These are phyloP conservation scores for Avena sativa DNA, from an alignment of 176 grass and related monocot species.

Conservation along the genomic window DNA sequence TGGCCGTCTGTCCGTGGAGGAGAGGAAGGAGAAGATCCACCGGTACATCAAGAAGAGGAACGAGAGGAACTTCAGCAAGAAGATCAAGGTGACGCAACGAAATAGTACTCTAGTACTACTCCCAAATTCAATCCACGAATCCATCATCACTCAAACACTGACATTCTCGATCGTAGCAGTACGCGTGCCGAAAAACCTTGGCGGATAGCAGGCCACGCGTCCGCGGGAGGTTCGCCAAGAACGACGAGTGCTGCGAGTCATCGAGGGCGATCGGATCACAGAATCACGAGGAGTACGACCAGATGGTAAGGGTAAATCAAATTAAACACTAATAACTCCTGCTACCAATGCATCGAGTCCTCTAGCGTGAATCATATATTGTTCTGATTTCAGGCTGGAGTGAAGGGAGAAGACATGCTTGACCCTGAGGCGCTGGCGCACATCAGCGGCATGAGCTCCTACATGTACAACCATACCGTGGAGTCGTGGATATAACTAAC, in stretches of 20 bases:
- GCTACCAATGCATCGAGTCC: background rate
- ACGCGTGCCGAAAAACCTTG: constrained; percentile 97
- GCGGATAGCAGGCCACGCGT: constrained; percentile 91
- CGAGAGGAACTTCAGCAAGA: constrained; percentile 96
- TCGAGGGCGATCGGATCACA: constrained; percentile 43
- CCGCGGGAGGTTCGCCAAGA: constrained; percentile 93
- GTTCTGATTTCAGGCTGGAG: constrained; percentile 42
- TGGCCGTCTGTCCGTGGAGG: constrained; percentile 62
- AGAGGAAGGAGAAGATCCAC: constrained; percentile 94
- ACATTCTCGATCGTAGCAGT: constrained; percentile 52
- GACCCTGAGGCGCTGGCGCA: constrained; percentile 61
- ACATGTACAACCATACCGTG: constrained; percentile 54
- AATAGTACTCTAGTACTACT: background rate
- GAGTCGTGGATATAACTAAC: constrained; percentile 64
- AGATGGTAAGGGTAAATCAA: constrained; percentile 53
- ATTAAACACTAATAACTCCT: background rate
- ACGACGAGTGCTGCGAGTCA: constrained; percentile 79
- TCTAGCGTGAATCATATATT: background rate
- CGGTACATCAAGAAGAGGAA: constrained; percentile 98
- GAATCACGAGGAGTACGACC: constrained; percentile 64
- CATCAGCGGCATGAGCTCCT: constrained; percentile 60
- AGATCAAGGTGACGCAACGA: constrained; percentile 83
- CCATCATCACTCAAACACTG: background rate
- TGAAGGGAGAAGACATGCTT: constrained; percentile 80
- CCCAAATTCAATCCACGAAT: background rate